Percentiles rank a stretch among this genome's conserved stretches.
Evolutionary conservation across 2,329 filamentous ascomycete species (phyloP).

Genomic region (Nectriaceae sp.): DNA sequence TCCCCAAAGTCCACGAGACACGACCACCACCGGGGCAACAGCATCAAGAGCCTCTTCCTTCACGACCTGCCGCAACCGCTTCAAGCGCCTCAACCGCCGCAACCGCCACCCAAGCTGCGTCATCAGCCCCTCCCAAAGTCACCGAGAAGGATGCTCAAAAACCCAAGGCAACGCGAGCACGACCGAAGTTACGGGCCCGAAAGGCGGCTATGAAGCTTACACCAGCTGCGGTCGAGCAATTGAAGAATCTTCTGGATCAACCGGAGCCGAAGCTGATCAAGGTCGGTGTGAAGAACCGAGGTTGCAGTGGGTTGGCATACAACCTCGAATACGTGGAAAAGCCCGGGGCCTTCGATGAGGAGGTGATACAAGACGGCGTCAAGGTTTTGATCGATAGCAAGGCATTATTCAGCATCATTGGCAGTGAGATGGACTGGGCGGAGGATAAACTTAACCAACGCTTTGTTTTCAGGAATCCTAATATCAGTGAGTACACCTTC

Average conservation of each 20-base stretch:
- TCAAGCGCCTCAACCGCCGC: not conserved
- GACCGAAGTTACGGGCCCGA: slow-evolving; percentile 56
- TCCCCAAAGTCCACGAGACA: slow-evolving; percentile 56
- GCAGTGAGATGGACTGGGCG: slow-evolving; percentile 98
- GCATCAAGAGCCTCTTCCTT: slow-evolving; percentile 14
- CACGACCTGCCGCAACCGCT: slow-evolving; percentile 18
- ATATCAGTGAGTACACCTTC: slow-evolving; percentile 77
- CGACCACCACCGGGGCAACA: slow-evolving; percentile 40
- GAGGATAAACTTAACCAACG: slow-evolving; percentile 91
- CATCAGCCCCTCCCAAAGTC: slow-evolving; percentile 35
- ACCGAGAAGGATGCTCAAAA: slow-evolving; percentile 69
- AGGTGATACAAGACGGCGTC: slow-evolving; percentile 93
- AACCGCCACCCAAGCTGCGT: slow-evolving; percentile 33
- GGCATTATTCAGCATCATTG: slow-evolving; percentile 96
- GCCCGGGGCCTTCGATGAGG: slow-evolving; percentile 83
- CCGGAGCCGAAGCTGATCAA: slow-evolving; percentile 92
- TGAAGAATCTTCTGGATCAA: slow-evolving; percentile 75
- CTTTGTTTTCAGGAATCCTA: slow-evolving; percentile 95
- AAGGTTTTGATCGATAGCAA: slow-evolving; percentile 97
- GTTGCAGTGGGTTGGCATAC: slow-evolving; percentile 92
- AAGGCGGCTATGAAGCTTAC: slow-evolving; percentile 93
- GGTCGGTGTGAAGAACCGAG: slow-evolving; percentile 90
- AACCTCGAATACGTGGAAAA: slow-evolving; percentile 95
- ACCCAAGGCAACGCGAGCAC: slow-evolving; percentile 49
- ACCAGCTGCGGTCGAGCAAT: slow-evolving; percentile 74